A percentile compares a stretch with the other conserved stretches of the same genome.
These are phyloP conservation scores for Ogataea nakhonphanomensis DNA, from an alignment of 805 yeast genomes.

Conservation along the genomic window DNA sequence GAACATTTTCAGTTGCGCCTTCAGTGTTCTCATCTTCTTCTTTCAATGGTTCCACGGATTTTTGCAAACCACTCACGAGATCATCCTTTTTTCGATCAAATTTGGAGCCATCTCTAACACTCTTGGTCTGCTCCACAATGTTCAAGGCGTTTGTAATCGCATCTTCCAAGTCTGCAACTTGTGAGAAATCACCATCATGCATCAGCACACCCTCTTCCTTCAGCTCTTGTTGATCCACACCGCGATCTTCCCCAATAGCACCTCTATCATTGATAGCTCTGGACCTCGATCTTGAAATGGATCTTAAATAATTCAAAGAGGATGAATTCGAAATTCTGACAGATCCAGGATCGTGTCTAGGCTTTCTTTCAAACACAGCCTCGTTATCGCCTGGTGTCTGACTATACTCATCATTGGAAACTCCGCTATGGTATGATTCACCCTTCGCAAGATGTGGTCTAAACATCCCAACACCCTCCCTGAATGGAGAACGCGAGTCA, in stretches of 20 bases:
- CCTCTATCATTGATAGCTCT: slow-evolving; percentile 39
- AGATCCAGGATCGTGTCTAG: slow-evolving; percentile 36
- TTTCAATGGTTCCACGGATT: slow-evolving; percentile 17
- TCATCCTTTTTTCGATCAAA: slow-evolving; percentile 14
- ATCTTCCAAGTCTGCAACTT: slow-evolving; percentile 45
- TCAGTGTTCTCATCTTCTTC: slow-evolving; percentile 22
- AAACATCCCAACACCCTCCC: slow-evolving; percentile 30
- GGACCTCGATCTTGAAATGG: slow-evolving; percentile 63
- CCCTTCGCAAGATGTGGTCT: slow-evolving; percentile 74
- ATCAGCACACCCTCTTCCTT: slow-evolving; percentile 56
- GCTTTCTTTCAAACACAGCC: slow-evolving; percentile 37
- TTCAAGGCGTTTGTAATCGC: slow-evolving; percentile 47
- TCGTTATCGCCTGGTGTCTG: slow-evolving; percentile 1
- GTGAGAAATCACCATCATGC: slow-evolving; percentile 46
- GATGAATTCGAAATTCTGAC: slow-evolving; percentile 29
- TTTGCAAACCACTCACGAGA: slow-evolving; percentile 19
- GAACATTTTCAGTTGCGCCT: slow-evolving; percentile 1
- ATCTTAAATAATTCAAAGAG: slow-evolving; percentile 56
- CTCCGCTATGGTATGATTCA: slow-evolving; percentile 65
- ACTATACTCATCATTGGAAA: slow-evolving; percentile 38
- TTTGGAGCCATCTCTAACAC: slow-evolving; percentile 20
- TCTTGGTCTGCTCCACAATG: slow-evolving; percentile 26
- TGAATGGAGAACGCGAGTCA: slow-evolving; percentile 22
- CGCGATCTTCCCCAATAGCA: slow-evolving; percentile 29
- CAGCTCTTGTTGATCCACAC: slow-evolving; percentile 37